Evolutionary conservation across 1,284 basidiomycete genomes (phyloP).

Genomic region (Malassezia furfur): DNA sequence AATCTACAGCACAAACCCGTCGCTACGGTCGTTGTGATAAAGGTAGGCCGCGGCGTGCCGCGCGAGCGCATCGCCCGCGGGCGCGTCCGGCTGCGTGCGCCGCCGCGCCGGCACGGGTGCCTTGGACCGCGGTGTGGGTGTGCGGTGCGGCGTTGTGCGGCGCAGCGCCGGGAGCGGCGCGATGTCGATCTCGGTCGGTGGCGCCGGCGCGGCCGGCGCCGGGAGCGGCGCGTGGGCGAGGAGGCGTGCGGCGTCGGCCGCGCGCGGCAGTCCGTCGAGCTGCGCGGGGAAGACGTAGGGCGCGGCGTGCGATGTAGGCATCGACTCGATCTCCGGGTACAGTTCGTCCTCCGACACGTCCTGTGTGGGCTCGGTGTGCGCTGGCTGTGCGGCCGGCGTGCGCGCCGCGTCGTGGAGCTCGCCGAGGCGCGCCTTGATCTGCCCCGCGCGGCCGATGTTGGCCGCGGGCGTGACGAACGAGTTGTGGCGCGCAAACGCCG

Average conservation of each 20-base stretch:
- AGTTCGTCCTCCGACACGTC: conserved; percentile 31
- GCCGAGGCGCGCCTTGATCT: conserved; percentile 36
- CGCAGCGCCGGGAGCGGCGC: neutral
- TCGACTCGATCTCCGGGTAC: conserved; percentile 38
- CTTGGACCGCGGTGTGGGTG: neutral
- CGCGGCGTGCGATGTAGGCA: conserved; percentile 19
- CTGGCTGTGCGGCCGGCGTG: neutral
- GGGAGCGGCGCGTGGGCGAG: conserved; percentile 1
- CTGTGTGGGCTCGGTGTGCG: neutral
- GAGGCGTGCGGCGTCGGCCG: conserved; percentile 20
- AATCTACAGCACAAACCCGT: neutral
- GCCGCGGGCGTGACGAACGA: conserved; percentile 35
- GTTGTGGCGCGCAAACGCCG: conserved; percentile 20
- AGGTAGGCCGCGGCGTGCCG: neutral
- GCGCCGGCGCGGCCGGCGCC: neutral
- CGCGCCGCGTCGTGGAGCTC: conserved; percentile 28
- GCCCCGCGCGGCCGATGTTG: conserved; percentile 34
- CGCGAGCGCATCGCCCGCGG: neutral
- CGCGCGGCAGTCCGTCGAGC: conserved; percentile 30
- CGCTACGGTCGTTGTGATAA: neutral
- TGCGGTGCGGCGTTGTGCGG: neutral
- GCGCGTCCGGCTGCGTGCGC: too few species aligned
- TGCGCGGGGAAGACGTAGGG: conserved; percentile 28
- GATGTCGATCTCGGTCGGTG: neutral
- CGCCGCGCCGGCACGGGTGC: too few species aligned